A percentile compares a stretch with the other conserved stretches of the same genome.
Conservation (phyloP, 306 rosid species). For the Sindora glabra region DNA sequence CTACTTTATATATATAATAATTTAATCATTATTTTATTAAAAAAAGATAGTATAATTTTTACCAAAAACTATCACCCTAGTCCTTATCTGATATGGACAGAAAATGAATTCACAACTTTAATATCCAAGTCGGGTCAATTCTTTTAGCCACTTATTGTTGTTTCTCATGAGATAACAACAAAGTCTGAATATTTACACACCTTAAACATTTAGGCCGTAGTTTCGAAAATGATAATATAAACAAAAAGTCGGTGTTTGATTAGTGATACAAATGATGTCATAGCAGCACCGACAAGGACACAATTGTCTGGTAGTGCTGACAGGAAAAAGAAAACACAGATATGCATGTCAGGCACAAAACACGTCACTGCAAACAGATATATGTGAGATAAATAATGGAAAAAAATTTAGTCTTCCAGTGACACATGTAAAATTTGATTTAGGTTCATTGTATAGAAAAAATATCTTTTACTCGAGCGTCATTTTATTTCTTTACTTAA, state of each 20-base stretch:
- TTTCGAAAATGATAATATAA: background rate
- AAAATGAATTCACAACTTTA: no score
- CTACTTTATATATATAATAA: no score
- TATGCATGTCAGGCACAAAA: constrained; percentile 35
- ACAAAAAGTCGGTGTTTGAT: constrained; percentile 26
- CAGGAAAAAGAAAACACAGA: constrained; percentile 18
- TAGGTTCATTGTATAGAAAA: constrained; percentile 18
- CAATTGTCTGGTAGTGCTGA: constrained; percentile 12
- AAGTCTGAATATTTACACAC: background rate
- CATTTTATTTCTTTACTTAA: no score
- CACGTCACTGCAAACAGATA: constrained; percentile 26
- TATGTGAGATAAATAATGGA: constrained; percentile 21
- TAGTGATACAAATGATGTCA: constrained; percentile 15
- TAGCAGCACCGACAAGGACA: constrained; percentile 19
- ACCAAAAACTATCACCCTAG: no score
- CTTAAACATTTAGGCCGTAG: background rate
- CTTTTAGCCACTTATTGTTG: no score
- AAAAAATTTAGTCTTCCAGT: constrained; percentile 27
- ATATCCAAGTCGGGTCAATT: no score
- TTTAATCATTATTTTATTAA: no score
- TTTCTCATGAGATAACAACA: no score
- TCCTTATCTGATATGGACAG: no score
- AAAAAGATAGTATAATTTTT: no score
- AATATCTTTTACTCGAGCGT: no score
- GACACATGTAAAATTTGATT: constrained; percentile 22